Evolutionary conservation across 768 basidiomycete species (phyloP).

Genomic region (Pisolithus marmoratus): DNA sequence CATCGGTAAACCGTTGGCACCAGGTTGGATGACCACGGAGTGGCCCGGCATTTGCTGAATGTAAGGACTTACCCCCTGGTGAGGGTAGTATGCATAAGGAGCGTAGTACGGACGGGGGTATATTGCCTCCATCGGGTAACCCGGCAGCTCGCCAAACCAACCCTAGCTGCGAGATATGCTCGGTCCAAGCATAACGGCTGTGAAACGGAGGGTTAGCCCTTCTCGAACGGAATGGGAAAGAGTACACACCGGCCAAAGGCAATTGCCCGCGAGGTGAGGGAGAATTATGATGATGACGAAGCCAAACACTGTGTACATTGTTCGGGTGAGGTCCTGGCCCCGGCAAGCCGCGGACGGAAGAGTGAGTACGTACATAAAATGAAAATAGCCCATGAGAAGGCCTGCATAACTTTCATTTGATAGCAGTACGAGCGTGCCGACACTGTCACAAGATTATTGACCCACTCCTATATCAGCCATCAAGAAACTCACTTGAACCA

Average conservation of each 20-base stretch:
- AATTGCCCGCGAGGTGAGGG: slow-evolving; percentile 42
- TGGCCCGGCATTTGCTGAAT: slow-evolving; percentile 52
- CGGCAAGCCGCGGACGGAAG: slow-evolving; percentile 1
- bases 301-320: slow-evolving; percentile 30
- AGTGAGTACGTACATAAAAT: slow-evolving; percentile 34
- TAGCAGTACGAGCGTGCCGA: slow-evolving; percentile 57
- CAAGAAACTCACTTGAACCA: slow-evolving; percentile 44
- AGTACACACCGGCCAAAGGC: slow-evolving; percentile 24
- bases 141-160: slow-evolving; percentile 72
- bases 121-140: slow-evolving; percentile 35
- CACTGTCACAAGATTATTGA: slow-evolving; percentile 35
- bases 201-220: not conserved
- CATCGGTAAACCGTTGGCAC: slow-evolving; percentile 52
- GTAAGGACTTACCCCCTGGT: slow-evolving; percentile 31
- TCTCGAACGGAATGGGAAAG: not conserved
- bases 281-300: slow-evolving; percentile 53
- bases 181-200: slow-evolving; percentile 28
- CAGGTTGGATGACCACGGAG: slow-evolving; percentile 65
- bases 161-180: slow-evolving; percentile 52
- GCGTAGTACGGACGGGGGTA: slow-evolving; percentile 13
- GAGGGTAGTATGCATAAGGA: slow-evolving; percentile 29
- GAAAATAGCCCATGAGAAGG: slow-evolving; percentile 74
- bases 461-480: not conserved
- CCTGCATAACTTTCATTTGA: slow-evolving; percentile 74
- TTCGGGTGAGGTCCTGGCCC: not conserved